Base-by-base conservation (phyloP, 805 yeast genomes). In the Yarrowia sp. region DNA sequence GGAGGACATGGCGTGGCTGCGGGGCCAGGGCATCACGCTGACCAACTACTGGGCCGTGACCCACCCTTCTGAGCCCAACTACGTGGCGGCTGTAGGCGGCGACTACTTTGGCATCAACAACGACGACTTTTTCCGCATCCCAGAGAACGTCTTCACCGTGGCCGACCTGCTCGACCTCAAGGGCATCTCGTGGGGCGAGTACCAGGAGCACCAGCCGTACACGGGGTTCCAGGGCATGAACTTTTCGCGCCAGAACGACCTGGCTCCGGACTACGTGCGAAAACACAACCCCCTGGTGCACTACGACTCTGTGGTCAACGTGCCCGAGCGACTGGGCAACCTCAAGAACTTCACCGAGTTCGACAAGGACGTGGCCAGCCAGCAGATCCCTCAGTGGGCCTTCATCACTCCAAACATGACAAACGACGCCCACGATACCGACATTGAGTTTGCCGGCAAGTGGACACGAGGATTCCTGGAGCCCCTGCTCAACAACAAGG, bases 51-150 rank as follows among this genome's bases (percentile, higher is more conserved):
- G 84, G 80, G 81, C 83, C 46, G 72, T 83, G 36, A 81, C 85
- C 64, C 85, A 82, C 72, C 85, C 86, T 67, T 83, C 86, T 6
- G 83, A 83, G 79, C 85, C 86, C 71, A 84, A 84, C 77, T 83
- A 83, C 74, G 72, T 83, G 65, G 84, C 83, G 49, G 73, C 85
- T 64, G 83, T 79, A 66, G 82, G 80, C 68, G 87, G 87, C 72
- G 85, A 82, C 75, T 81, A 83, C 75, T 83, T 83, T 70, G 83
- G 84, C 24, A 79, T 84, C 67, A 78, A 76, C 69, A 79, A 78
- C 70, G 86, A 84, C 73, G 77, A 79, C 70, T 83, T 82, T 75
- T 77, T 80, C 70, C 68, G 76, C 15, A 70, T 83, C 61, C 86
- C 86, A 64, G 42, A 72, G 24, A 83, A 84, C 73, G 80, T 84